Conservation (phyloP, 371 early-diverging fungal species). For the Lichtheimia ornata region DNA sequence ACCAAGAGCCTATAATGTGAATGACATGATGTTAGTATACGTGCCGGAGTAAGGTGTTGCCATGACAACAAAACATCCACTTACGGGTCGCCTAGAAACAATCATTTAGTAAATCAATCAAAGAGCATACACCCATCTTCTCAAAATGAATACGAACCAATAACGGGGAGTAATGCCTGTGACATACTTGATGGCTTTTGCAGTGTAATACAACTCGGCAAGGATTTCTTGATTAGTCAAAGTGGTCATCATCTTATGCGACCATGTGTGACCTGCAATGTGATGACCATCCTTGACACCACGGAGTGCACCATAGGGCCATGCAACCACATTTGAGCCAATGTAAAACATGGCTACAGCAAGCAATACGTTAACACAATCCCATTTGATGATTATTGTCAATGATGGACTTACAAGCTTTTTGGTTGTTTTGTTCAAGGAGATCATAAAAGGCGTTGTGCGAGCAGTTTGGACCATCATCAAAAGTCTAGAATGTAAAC, state of each 20-base stretch:
- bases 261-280: conserved; percentile 56
- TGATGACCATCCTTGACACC: conserved; percentile 53
- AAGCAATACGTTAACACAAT: too few species aligned
- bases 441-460: conserved; percentile 53
- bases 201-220: conserved; percentile 57
- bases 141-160: conserved; percentile 18
- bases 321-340: conserved; percentile 51
- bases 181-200: conserved; percentile 54
- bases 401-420: conserved; percentile 21
- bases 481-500: conserved; percentile 38
- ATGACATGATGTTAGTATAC: not conserved
- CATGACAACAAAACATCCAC: not conserved
- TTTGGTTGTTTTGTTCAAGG: conserved; percentile 43
- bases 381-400: too few species aligned
- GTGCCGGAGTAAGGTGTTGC: conserved; percentile 5
- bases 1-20: conserved; percentile 36
- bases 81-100: too few species aligned
- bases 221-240: conserved; percentile 53
- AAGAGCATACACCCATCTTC: too few species aligned
- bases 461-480: conserved; percentile 56
- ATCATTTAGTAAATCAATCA: too few species aligned
- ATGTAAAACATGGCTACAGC: conserved; percentile 58
- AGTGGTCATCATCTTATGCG: conserved; percentile 55
- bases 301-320: conserved; percentile 55
- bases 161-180: conserved; percentile 59